Percentiles rank a stretch among this genome's conserved stretches.
These are phyloP conservation scores for Lentinula detonsa DNA, from an alignment of 768 basidiomycete species.

Conservation along the genomic window DNA sequence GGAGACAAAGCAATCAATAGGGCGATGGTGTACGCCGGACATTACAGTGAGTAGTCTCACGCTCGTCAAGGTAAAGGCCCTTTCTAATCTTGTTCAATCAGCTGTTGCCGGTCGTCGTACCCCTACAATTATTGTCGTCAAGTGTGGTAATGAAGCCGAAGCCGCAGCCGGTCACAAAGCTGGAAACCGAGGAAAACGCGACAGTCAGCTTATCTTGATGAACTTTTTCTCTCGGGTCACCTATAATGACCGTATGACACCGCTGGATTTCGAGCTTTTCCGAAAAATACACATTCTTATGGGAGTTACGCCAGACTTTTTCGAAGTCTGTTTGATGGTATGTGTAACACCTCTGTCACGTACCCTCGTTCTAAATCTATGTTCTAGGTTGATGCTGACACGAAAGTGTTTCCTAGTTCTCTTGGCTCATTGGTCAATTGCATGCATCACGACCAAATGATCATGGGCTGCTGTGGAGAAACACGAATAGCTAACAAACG, in stretches of 20 bases:
- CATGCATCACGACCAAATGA: conserved; percentile 98
- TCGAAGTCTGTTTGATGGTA: conserved; percentile 97
- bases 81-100: conserved; percentile 17
- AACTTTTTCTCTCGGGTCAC: conserved; percentile 99
- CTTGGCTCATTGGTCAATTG: conserved; percentile 90
- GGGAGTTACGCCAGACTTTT: conserved; percentile 99
- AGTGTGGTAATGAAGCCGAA: conserved; percentile 90
- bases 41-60: conserved; percentile 72
- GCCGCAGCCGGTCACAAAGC: conserved; percentile 84
- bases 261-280: conserved; percentile 97
- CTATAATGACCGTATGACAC: conserved; percentile 98
- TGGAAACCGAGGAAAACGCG: conserved; percentile 97
- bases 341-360: conserved; percentile 18
- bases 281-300: conserved; percentile 93
- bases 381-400: conserved; percentile 95
- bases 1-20: conserved; percentile 88
- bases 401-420: conserved; percentile 89
- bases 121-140: conserved; percentile 90
- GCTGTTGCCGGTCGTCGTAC: conserved; percentile 86
- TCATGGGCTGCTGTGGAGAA: conserved; percentile 99
- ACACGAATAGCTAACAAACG: conserved; percentile 99
- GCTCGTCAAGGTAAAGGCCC: background rate
- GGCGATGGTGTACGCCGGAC: conserved; percentile 99
- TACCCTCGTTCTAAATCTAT: conserved; percentile 6
- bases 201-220: conserved; percentile 98